Conservation (phyloP, 202 grass and related monocot species). For the Brachypodium distachyon region DNA sequence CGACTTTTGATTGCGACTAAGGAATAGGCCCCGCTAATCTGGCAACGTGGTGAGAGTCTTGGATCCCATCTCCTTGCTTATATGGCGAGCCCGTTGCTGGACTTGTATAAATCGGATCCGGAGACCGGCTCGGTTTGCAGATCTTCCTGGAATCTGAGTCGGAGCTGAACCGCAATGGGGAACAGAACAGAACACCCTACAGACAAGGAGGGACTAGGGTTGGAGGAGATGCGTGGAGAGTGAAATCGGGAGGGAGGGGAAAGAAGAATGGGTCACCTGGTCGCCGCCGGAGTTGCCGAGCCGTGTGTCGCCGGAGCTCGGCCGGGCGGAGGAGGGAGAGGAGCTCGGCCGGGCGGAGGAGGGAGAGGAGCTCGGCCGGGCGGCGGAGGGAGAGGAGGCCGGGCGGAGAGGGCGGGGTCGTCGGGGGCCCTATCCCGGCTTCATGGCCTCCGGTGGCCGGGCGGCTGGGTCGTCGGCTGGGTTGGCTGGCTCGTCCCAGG, state of each 20-base stretch:
- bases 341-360: no score
- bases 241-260: not conserved
- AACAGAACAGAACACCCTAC: no score
- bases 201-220: not conserved
- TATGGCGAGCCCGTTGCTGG: not conserved
- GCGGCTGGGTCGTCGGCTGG: no score
- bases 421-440: no score
- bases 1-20: no score
- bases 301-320: not conserved
- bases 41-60: not conserved
- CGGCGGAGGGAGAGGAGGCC: no score
- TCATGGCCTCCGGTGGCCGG: no score
- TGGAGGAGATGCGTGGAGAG: not conserved
- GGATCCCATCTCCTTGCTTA: not conserved
- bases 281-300: not conserved
- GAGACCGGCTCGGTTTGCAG: not conserved
- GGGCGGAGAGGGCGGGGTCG: no score
- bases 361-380: no score
- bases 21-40: no score
- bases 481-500: no score
- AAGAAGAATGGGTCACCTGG: not conserved
- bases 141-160: not conserved
- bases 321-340: no score
- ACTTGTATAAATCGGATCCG: not conserved
- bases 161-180: not conserved